Percentiles rank a stretch among this genome's conserved stretches.
Conservation (phyloP, 345 rosid species). For the Excoecaria cochinchinensis region DNA sequence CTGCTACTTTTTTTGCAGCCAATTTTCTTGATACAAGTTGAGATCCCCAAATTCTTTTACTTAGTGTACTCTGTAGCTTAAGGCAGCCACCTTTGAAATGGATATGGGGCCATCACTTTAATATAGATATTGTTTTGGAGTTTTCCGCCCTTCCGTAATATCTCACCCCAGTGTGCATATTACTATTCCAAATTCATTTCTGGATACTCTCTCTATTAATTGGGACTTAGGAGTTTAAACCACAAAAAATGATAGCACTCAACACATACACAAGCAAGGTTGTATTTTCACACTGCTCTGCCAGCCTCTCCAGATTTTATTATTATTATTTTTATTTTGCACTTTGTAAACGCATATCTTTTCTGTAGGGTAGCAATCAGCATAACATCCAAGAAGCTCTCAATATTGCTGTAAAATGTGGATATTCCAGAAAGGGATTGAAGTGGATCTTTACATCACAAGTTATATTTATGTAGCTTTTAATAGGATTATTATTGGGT, state of each 20-base stretch:
- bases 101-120: not conserved
- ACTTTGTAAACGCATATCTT: not conserved
- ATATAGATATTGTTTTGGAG: not conserved
- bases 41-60: not conserved
- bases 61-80: not conserved
- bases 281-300: not conserved
- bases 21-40: not conserved
- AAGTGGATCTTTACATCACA: slow-evolving; percentile 7
- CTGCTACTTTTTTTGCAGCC: not conserved
- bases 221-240: not conserved
- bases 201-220: not conserved
- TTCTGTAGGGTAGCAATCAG: not conserved
- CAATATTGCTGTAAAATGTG: not conserved
- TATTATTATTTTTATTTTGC: not conserved
- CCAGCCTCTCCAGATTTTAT: not conserved
- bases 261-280: not conserved
- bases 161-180: not conserved
- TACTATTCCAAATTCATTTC: not conserved
- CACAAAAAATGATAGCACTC: not conserved
- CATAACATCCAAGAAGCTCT: not conserved
- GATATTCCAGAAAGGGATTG: not conserved
- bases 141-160: not conserved
- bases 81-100: not conserved
- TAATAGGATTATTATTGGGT: not conserved
- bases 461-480: not conserved